Evolutionary conservation across 176 grass and related monocot species (phyloP), one percentile per base, ranked within the genome.

Genomic region (Juncus inflexus): DNA sequence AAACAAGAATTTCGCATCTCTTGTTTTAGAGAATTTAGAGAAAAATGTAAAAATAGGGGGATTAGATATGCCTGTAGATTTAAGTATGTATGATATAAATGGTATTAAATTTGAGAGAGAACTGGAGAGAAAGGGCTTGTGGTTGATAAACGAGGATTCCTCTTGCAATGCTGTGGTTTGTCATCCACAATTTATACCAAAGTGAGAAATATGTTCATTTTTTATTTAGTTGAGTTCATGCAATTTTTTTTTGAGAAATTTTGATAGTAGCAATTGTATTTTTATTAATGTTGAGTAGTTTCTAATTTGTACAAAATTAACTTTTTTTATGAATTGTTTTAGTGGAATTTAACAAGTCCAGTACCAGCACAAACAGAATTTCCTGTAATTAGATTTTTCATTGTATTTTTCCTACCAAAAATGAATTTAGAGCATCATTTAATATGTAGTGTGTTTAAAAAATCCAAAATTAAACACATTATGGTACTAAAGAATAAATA

Each of bases 151-250:
- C 77, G 80, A 66, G 43, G 91, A 96, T 83, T 88, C n/a, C 38
- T 86, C 91, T n/a, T 96, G 91, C 70, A 74, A 55, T 77, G 70
- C 82, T 79, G 84, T 96, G 76, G 49, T 91, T 86, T 96, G 91
- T 81, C 76, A 83, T 59, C 79, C 63, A 65, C 36, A 50, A 36
- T 66, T 69, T 55, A 74, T 40, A 54, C 40, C 15, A 45, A 19
- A 58, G 9, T 58, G 39, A 71, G 35, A 10, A 58, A 28, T n/a
- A 3, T 19, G 3, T 58, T 15, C 4, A 12, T n/a, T 4, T 47
- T 9, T 58, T 38, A 52, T 2, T 2, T 7, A 16, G 15, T 55
- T 9, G 11, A 39, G 15, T 39, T 68, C 7, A 12, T 68, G 45
- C 37, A 37, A 15, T 37, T 68, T 56, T 56, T 68, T 56, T 56